phyloP scores from a whole-genome alignment of 2,329 filamentous ascomycete species.

The Clonostachys chloroleuca region DNA sequence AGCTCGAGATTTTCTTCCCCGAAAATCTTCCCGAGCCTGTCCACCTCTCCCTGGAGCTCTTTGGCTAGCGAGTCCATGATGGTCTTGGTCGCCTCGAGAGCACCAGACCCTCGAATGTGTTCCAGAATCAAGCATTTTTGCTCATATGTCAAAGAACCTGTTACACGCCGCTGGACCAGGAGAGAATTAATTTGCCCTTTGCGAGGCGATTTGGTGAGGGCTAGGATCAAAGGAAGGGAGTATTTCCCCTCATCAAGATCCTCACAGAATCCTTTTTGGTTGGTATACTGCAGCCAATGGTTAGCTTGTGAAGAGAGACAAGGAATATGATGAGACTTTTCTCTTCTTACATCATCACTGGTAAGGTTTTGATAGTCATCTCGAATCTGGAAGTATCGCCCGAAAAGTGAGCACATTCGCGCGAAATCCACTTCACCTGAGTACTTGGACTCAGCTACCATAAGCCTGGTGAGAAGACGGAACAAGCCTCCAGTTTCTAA shows the following conservation, averaged over 20 bases:
- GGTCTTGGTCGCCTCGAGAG: too few species aligned
- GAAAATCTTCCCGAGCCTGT: too few species aligned
- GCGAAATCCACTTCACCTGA: neutral
- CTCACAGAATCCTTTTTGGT: slow-evolving; percentile 31
- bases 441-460: slow-evolving; percentile 2
- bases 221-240: slow-evolving; percentile 21
- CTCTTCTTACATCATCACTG: slow-evolving; percentile 7
- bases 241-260: slow-evolving; percentile 36
- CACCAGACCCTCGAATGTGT: too few species aligned
- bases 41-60: too few species aligned
- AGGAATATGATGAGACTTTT: neutral
- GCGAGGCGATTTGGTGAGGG: too few species aligned
- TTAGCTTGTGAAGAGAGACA: neutral
- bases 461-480: slow-evolving; percentile 7
- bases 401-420: slow-evolving; percentile 8
- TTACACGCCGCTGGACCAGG: too few species aligned
- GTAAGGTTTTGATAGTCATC: slow-evolving; percentile 24
- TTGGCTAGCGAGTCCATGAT: too few species aligned
- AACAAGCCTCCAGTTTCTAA: slow-evolving; percentile 14
- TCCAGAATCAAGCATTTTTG: too few species aligned
- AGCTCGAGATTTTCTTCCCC: too few species aligned
- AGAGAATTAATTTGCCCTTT: too few species aligned
- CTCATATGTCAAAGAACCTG: too few species aligned
- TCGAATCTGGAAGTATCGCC: slow-evolving; percentile 21
- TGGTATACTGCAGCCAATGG: slow-evolving; percentile 17